These are phyloP conservation scores for Aschersonia sp. DNA, from an alignment of 2,329 filamentous ascomycete genomes.

Conservation along the genomic window DNA sequence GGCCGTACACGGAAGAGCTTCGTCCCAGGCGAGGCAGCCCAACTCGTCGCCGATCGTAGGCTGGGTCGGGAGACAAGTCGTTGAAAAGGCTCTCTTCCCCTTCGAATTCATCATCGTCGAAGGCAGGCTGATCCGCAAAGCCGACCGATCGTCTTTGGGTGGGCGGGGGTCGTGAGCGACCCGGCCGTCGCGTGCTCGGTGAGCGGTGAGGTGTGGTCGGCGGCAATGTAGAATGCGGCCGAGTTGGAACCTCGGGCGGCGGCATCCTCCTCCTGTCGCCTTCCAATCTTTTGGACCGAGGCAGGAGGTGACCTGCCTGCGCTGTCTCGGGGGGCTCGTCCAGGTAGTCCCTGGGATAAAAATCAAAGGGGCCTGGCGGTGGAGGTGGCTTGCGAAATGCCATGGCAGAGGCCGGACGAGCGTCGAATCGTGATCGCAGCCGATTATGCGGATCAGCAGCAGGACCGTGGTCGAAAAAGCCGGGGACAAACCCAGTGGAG, in stretches of 20 bases:
- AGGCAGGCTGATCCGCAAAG: slow-evolving; percentile 15
- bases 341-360: slow-evolving; percentile 24
- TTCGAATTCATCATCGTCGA: slow-evolving; percentile 24
- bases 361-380: slow-evolving; percentile 6
- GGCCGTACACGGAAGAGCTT: slow-evolving; percentile 22
- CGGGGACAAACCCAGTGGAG: slow-evolving; percentile 11
- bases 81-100: slow-evolving; percentile 21
- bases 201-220: slow-evolving; percentile 14
- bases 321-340: slow-evolving; percentile 19
- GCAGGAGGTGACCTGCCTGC: slow-evolving; percentile 24
- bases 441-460: slow-evolving; percentile 11
- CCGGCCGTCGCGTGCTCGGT: slow-evolving; percentile 12
- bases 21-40: slow-evolving; percentile 19
- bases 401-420: slow-evolving; percentile 23
- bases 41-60: slow-evolving; percentile 17
- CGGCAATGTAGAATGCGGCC: slow-evolving; percentile 20
- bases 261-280: slow-evolving; percentile 35
- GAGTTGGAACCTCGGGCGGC: slow-evolving; percentile 23
- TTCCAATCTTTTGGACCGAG: slow-evolving; percentile 24
- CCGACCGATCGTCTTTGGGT: slow-evolving; percentile 15
- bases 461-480: slow-evolving; percentile 14
- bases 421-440: slow-evolving; percentile 19
- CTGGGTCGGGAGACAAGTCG: slow-evolving; percentile 20
- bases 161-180: slow-evolving; percentile 16
- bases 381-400: slow-evolving; percentile 15